Base-by-base conservation (phyloP, 2,329 filamentous ascomycete species). In the Hypocreales sp. region DNA sequence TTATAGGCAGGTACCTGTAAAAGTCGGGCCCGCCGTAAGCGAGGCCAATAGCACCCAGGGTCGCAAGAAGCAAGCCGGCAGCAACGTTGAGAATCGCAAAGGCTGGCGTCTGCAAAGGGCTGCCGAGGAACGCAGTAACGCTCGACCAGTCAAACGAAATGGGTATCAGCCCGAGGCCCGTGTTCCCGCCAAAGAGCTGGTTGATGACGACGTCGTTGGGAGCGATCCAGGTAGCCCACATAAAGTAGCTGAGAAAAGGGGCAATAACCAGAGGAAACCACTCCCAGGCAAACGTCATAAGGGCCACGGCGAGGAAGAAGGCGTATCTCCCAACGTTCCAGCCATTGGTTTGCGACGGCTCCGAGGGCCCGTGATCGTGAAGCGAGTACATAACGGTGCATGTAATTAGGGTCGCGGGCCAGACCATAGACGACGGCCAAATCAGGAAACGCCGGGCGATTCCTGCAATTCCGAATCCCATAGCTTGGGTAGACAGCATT, bases 131-230 rank as follows among this genome's bases (percentile, higher is more conserved):
- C 10, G 61, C 68, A 2, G 63, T 60, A 31, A 74, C 56, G 27
- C 70, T 60, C 27, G 62, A 66, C 73, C 73, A 79, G 48, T 79
- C 73, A 31, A 79, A 70, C 0, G 71, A 75, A 7, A 77, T 60
- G 7, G 72, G 72, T 17, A 78, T 56, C 9, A 79, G 48, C 1
- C 66, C 70, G 5, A 77, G 49, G 1, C 73, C 72, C 5, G 65
- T 65, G 29, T 59, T 58, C 5, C 68, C 70, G 4, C 72, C 73
- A 32, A 78, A 77, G 4, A 79, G 41, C 42, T 78, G 72, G 42
- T 79, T 79, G 30, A 78, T 50, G 9, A 70, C 46, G 3, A 67
- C 52, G 31, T 66, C 73, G 20, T 73, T 56, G 2, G 73, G 73
- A 6, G 60, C 63, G 35, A 73, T 68, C 70, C 72, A 76, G 20